A percentile compares a stretch with the other conserved stretches of the same genome.
phyloP scores from a whole-genome alignment of 208 protist species.

The Leishmania aethiopica region DNA sequence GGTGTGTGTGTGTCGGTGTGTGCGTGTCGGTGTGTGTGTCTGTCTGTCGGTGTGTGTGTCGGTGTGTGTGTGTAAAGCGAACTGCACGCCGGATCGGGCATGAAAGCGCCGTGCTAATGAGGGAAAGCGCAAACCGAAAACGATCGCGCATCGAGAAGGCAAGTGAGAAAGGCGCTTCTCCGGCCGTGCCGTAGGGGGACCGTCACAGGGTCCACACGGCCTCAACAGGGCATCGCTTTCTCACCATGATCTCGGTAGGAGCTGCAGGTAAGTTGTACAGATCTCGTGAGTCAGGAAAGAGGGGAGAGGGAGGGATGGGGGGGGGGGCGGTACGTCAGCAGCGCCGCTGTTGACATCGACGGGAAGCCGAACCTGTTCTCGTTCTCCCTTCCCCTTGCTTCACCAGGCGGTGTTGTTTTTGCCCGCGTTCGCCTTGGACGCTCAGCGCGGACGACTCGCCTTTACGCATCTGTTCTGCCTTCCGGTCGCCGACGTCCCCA shows the following conservation, averaged over 20 bases:
- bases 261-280: not conserved
- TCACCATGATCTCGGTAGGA: not conserved
- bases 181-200: too few species aligned
- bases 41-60: not conserved
- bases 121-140: not conserved
- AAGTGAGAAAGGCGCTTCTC: too few species aligned
- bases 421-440: not conserved
- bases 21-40: not conserved
- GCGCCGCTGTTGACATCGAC: not conserved
- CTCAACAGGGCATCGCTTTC: not conserved
- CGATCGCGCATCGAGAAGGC: not conserved
- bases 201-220: not conserved
- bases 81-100: not conserved
- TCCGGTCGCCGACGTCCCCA: not conserved
- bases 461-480: not conserved
- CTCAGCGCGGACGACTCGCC: not conserved
- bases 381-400: not conserved
- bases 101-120: not conserved
- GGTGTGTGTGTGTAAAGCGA: not conserved
- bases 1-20: not conserved
- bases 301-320: not conserved
- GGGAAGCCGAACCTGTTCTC: not conserved
- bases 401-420: not conserved
- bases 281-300: not conserved
- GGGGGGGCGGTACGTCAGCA: not conserved